Evolutionary conservation across 345 rosid genomes (phyloP), one percentile per base, ranked within the genome.

Genomic region (Noccaea caerulescens): DNA sequence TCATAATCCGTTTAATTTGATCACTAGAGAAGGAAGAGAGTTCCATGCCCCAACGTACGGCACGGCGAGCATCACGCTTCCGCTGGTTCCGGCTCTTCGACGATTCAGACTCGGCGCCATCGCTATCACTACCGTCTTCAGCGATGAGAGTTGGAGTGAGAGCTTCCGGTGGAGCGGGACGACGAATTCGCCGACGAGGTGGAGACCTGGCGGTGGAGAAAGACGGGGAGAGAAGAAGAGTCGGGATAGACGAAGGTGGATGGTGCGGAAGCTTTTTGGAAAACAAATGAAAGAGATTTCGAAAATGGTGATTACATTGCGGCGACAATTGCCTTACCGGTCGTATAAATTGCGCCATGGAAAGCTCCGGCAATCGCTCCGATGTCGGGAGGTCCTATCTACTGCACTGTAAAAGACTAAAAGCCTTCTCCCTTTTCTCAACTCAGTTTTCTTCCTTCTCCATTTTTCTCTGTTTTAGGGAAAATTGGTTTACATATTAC

Each of bases 41-140:
- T 50, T 93, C 86, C 91, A 87, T 77, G 45, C 90, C 96, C 97
- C 93, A 93, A 12, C 63, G 79, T 14, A 91, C 86, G 43, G 96
- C 89, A 58, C 85, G 96, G n/a, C 82, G 87, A 71, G 98, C 96
- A 56, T 91, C 94, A 72, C 96, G 91, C 78, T 91, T 93, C 85
- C 79, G 85, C 83, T 89, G 92, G 80, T 88, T 86, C 44, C 89
- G 86, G 67, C 96, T 93, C 82, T 47, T 89, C 78, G 63, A 72
- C 3, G 42, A 45, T 0, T 84, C 92, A 42, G 85, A 71, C 55
- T 84, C 97, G 14, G 81, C 76, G 39, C 71, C 82, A 43, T 78
- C 79, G 56, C 53, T 54, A 32, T 51, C 79, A 14, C 71, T 70
- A 57, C 68, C 86, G 16, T 69, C 62, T 53, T 68, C 87, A 3